Percentiles rank a stretch among this genome's conserved stretches.
Conservation (phyloP, 2,329 filamentous ascomycete species). For the Pseudogymnoascus sp. region DNA sequence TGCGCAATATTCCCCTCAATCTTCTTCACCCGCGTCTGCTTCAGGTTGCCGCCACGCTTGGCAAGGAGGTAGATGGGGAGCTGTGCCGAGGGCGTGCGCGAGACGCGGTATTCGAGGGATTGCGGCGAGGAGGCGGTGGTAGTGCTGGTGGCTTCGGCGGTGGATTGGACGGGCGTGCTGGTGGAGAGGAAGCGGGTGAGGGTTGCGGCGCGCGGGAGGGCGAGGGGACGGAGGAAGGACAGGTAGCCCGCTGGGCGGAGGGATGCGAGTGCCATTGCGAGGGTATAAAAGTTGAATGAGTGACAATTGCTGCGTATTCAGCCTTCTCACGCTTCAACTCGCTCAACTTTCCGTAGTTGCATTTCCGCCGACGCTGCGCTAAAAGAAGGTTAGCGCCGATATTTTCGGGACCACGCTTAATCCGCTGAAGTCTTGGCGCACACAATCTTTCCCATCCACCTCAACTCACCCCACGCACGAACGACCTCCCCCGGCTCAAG, state of each 20-base stretch:
- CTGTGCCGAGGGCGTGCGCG: conserved; percentile 60
- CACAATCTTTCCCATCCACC: conserved; percentile 18
- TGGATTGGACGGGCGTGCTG: conserved; percentile 12
- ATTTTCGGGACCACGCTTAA: conserved; percentile 6
- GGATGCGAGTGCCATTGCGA: neutral
- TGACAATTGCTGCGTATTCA: neutral
- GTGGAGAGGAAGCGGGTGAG: conserved; percentile 24
- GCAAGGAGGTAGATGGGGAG: conserved; percentile 67
- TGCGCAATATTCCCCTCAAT: conserved; percentile 62
- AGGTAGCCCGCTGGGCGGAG: conserved; percentile 13
- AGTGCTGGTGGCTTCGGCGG: neutral
- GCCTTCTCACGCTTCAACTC: neutral
- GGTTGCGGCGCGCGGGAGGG: conserved; percentile 24
- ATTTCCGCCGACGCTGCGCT: neutral
- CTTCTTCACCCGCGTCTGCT: conserved; percentile 67
- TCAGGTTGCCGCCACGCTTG: conserved; percentile 68
- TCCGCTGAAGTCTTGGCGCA: conserved; percentile 11
- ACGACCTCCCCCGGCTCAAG: conserved; percentile 11
- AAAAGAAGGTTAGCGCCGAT: neutral
- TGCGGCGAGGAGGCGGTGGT: conserved; percentile 15
- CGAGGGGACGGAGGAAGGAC: conserved; percentile 27
- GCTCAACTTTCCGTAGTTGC: conserved; percentile 3
- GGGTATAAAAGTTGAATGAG: too few species aligned
- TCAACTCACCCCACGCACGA: conserved; percentile 11
- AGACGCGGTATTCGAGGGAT: conserved; percentile 42